These are phyloP conservation scores for Lippia alba DNA, from an alignment of 305 asterid species.

Conservation along the genomic window DNA sequence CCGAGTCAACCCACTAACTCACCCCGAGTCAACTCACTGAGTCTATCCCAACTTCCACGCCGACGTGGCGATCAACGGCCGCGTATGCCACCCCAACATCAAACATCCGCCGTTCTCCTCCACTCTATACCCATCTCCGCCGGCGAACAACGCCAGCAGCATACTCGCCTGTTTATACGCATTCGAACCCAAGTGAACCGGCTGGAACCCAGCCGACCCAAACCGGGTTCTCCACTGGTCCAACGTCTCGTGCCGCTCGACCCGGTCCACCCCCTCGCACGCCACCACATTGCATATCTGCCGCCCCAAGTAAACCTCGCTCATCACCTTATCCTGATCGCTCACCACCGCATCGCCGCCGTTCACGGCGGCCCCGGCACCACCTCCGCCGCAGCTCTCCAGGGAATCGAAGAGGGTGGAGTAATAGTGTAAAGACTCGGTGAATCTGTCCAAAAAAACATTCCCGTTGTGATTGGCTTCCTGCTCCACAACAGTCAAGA, in stretches of 20 bases:
- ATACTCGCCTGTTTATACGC: conserved; percentile 88
- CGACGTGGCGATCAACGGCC: conserved; percentile 89
- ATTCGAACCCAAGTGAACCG: conserved; percentile 86
- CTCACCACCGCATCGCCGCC: conserved; percentile 49
- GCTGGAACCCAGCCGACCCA: conserved; percentile 52
- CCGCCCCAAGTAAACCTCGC: conserved; percentile 82
- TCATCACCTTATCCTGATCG: conserved; percentile 81
- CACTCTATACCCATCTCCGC: conserved; percentile 89
- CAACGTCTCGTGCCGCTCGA: conserved; percentile 90
- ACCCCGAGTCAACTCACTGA: conserved; percentile 34
- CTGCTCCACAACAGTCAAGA: conserved; percentile 84
- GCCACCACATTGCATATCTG: conserved; percentile 96
- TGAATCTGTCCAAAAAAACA: conserved; percentile 81
- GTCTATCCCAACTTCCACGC: conserved; percentile 73
- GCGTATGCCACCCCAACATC: conserved; percentile 95
- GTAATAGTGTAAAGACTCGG: conserved; percentile 79
- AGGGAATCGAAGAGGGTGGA: conserved; percentile 91
- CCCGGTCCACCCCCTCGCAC: conserved; percentile 86
- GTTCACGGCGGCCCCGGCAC: conserved; percentile 35
- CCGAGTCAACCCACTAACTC: conserved; percentile 34
- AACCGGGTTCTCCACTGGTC: conserved; percentile 73
- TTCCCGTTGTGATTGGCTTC: conserved; percentile 85
- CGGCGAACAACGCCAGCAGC: conserved; percentile 77
- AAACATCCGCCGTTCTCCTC: conserved; percentile 87
- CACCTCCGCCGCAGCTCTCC: conserved; percentile 58